A percentile compares a stretch with the other conserved stretches of the same genome.
Conservation (phyloP, 225 moss, liverwort and hornwort species). For the Pleurozium schreberi region DNA sequence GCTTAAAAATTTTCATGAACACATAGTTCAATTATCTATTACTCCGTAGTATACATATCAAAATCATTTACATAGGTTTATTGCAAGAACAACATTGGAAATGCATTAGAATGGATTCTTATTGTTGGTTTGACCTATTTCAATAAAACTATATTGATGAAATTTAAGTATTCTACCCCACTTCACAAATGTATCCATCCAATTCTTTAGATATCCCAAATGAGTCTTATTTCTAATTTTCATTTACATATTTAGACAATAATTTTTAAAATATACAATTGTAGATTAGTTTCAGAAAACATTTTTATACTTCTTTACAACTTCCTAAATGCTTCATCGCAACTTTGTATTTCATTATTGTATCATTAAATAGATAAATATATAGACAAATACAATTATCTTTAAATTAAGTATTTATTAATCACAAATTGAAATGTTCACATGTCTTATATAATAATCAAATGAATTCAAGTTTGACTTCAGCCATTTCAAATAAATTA, state of each 20-base stretch:
- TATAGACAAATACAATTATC: neutral
- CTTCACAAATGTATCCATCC: neutral
- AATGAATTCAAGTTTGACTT: neutral
- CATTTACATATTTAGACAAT: no score
- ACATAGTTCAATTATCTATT: neutral
- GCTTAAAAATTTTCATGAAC: neutral
- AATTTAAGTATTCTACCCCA: neutral
- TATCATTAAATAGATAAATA: no score
- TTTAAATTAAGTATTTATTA: no score
- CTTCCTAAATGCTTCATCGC: neutral
- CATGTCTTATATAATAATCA: no score
- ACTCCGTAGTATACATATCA: no score
- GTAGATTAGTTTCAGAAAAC: fast-evolving
- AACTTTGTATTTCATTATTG: neutral
- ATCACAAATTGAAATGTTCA: neutral
- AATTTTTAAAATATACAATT: neutral
- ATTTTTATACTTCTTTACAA: fast-evolving
- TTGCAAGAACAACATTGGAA: neutral
- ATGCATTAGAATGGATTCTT: neutral
- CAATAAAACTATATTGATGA: no score
- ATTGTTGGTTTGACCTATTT: fast-evolving
- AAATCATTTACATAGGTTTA: neutral
- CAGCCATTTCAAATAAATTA: neutral
- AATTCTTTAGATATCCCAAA: neutral
- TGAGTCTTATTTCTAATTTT: neutral